Percentiles rank a stretch among this genome's conserved stretches.
These are phyloP conservation scores for Artemisia annua DNA, from an alignment of 129 eudicot genomes.

Conservation along the genomic window DNA sequence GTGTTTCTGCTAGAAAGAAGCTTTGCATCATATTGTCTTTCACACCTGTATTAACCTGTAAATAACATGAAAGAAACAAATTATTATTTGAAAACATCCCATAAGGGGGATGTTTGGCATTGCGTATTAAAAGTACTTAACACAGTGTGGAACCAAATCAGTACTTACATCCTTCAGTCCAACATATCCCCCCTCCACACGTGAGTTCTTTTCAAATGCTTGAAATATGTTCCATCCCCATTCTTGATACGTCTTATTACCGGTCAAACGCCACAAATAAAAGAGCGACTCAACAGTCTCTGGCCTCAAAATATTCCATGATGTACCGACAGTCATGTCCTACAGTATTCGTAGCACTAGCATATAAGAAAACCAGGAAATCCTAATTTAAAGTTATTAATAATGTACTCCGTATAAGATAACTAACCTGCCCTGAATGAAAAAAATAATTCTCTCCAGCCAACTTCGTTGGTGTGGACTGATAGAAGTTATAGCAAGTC, in stretches of 20 bases:
- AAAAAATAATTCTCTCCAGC: slow-evolving; percentile 98
- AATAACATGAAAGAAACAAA: slow-evolving; percentile 2
- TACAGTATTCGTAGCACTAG: slow-evolving; percentile 30
- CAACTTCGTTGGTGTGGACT: slow-evolving; percentile 94
- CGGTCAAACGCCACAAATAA: slow-evolving; percentile 96
- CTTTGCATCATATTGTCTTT: slow-evolving; percentile 99
- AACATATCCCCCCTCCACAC: slow-evolving; percentile 92
- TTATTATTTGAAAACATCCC: neutral
- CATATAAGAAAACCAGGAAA: slow-evolving; percentile 11
- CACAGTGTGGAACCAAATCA: neutral
- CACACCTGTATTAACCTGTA: slow-evolving; percentile 90
- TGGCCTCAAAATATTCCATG: slow-evolving; percentile 99
- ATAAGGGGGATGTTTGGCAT: no score
- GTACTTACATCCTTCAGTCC: slow-evolving; percentile 96
- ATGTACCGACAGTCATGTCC: slow-evolving; percentile 99
- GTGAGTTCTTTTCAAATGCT: slow-evolving; percentile 97
- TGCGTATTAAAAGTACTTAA: no score
- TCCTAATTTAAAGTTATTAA: neutral
- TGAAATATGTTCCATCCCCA: slow-evolving; percentile 99
- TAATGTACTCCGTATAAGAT: neutral
- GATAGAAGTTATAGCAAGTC: slow-evolving; percentile 98
- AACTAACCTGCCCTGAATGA: slow-evolving; percentile 79
- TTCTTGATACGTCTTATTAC: slow-evolving; percentile 95
- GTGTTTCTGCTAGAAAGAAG: slow-evolving; percentile 97
- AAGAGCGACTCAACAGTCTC: slow-evolving; percentile 97